These are phyloP conservation scores for Fraxinus latifolia DNA, from an alignment of 305 asterid genomes.

Conservation along the genomic window DNA sequence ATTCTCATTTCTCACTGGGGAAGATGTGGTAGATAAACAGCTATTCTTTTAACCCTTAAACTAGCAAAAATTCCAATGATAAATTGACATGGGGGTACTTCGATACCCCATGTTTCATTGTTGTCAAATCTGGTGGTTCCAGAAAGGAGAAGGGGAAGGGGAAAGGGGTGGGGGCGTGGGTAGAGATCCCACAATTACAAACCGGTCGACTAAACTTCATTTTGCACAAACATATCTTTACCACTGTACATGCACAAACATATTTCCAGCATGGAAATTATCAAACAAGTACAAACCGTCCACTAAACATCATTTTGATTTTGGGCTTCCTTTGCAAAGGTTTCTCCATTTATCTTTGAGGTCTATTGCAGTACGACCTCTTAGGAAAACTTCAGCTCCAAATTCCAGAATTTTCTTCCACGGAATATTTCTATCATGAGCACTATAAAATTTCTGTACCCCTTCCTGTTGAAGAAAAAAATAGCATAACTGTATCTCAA, in stretches of 20 bases:
- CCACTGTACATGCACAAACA: not conserved
- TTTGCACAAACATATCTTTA: not conserved
- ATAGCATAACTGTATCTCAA: not conserved
- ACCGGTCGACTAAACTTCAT: not conserved
- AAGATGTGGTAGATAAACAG: not conserved
- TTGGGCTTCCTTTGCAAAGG: constrained; percentile 40
- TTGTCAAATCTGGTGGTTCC: not conserved
- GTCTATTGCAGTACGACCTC: constrained; percentile 54
- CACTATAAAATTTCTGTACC: constrained; percentile 26
- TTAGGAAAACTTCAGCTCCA: constrained; percentile 50
- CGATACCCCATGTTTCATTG: not conserved
- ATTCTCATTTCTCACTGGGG: not conserved
- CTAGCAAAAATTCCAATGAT: not conserved
- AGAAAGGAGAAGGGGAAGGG: not conserved
- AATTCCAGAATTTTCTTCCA: constrained; percentile 58
- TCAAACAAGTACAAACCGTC: not conserved
- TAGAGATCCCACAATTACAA: not conserved
- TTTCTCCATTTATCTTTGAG: constrained; percentile 89
- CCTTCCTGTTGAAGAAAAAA: constrained; percentile 56
- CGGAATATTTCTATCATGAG: constrained; percentile 31
- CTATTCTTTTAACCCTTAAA: not conserved
- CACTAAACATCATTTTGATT: not conserved
- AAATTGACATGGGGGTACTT: not conserved
- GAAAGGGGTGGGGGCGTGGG: too few species aligned
- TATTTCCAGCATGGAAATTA: not conserved